Evolutionary conservation across 2,329 filamentous ascomycete species (phyloP), one percentile per base, ranked within the genome.

Genomic region (Stachybotrys chlorohalonatus): DNA sequence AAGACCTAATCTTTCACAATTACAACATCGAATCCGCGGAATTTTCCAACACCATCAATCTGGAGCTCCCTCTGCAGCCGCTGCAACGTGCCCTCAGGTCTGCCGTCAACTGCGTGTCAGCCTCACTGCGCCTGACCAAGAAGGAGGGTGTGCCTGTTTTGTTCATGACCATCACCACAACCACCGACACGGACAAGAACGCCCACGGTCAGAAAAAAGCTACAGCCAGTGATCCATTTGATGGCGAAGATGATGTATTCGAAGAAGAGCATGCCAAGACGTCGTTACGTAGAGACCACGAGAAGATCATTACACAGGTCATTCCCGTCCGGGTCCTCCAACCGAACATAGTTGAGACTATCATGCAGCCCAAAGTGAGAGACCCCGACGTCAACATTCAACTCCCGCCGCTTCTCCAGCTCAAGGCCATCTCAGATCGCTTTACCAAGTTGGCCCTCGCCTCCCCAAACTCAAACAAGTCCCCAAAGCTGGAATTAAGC

Each of bases 341-440:
- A 55, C 85, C 89, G 2, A 83, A 87, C 53, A 87, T 84, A 0
- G 90, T 97, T n/a, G 89, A 94, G 64, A 88, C 85, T n/a, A 85
- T 97, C 58, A 90, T 95, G 74, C 93, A 99, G 73, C 94, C 94
- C 13, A 85, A 86, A 57, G 90, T 92, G 56, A 86, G 90, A 56
- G 91, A 96, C 63, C 90, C 93, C 46, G 94, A 97, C 64, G 92
- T 96, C 3, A 89, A 97, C 71, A 95, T 99, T 65, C 85, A 91
- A 53, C 79, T 99, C 4, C 94, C 94, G 0, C 86, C 90, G 6
- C 75, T 99, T 5, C 77, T 91, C 47, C 92, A 96, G 66, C 79
- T 99, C 56, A 96, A 97, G 68, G 87, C 87, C 59, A 94, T 99
- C 58, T 95, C 90, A 5, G 94, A 99, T 69, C 86, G 94, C 53